Conservation (phyloP, 1,284 basidiomycete species). For the Wolfiporia cocos region DNA sequence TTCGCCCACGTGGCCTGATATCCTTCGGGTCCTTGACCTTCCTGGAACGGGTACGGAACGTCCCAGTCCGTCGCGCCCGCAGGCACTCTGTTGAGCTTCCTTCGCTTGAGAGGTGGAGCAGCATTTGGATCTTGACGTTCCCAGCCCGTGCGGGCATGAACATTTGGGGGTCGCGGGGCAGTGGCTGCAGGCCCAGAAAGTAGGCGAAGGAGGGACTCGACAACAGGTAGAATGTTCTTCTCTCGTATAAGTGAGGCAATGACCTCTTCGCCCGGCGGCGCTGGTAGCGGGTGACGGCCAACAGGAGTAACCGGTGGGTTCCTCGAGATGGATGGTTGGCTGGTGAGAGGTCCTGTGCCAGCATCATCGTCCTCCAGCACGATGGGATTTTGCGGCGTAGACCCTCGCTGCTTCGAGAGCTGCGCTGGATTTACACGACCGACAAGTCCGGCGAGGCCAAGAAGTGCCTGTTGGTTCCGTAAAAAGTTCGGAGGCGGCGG, state of each 20-base stretch:
- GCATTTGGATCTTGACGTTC: slow-evolving; percentile 7
- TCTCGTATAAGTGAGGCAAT: slow-evolving; percentile 52
- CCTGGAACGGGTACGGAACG: slow-evolving; percentile 66
- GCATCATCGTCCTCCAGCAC: slow-evolving; percentile 57
- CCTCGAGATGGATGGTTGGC: slow-evolving; percentile 17
- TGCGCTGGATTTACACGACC: slow-evolving; percentile 55
- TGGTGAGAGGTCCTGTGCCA: slow-evolving; percentile 11
- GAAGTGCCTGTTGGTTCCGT: slow-evolving; percentile 61
- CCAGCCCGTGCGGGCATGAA: slow-evolving; percentile 7
- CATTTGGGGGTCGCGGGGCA: slow-evolving; percentile 7
- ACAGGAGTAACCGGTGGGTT: slow-evolving; percentile 13
- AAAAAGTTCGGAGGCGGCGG: slow-evolving; percentile 64
- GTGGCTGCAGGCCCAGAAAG: slow-evolving; percentile 15
- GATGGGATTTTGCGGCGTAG: slow-evolving; percentile 57
- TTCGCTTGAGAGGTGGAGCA: slow-evolving; percentile 41
- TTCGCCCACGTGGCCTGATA: slow-evolving; percentile 58
- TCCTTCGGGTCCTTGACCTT: slow-evolving; percentile 59
- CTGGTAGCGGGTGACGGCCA: slow-evolving; percentile 34
- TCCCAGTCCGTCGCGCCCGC: slow-evolving; percentile 77
- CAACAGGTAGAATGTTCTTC: slow-evolving; percentile 60
- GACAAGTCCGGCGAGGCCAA: slow-evolving; percentile 66
- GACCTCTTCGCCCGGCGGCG: slow-evolving; percentile 50
- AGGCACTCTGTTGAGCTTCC: slow-evolving; percentile 59
- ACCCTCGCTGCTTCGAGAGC: slow-evolving; percentile 41
- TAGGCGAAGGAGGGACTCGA: slow-evolving; percentile 53